These are phyloP conservation scores for Amylocarpus encephaloides DNA, from an alignment of 2,329 filamentous ascomycete genomes.

Conservation along the genomic window DNA sequence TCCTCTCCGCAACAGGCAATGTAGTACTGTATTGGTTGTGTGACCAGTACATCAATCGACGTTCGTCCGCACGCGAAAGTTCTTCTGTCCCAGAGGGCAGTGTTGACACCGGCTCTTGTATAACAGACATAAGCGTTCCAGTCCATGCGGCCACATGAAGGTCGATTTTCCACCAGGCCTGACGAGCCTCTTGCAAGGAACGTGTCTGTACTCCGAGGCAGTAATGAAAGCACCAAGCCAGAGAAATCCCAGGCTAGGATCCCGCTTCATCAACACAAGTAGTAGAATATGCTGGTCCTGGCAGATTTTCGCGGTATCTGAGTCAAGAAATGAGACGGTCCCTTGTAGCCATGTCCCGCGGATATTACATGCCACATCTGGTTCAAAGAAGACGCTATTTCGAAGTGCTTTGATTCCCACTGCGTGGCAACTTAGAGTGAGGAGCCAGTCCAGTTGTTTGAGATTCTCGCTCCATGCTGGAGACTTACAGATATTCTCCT, in stretches of 20 bases:
- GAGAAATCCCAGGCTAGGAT: constrained; percentile 18
- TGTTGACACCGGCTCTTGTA: constrained; percentile 20
- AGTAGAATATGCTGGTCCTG: constrained; percentile 14
- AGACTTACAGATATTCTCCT: no score
- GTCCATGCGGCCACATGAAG: constrained; percentile 22
- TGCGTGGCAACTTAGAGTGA: constrained; percentile 22
- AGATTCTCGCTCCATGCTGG: constrained; percentile 1
- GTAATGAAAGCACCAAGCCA: constrained; percentile 23
- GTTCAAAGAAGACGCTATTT: constrained; percentile 21
- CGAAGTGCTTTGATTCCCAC: constrained; percentile 20
- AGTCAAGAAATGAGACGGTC: constrained; percentile 20
- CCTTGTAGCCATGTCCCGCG: constrained; percentile 21
- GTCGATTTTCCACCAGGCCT: constrained; percentile 18
- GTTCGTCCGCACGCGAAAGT: constrained; percentile 21
- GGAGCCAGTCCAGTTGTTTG: constrained; percentile 3
- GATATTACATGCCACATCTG: constrained; percentile 19
- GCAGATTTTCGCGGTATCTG: constrained; percentile 14
- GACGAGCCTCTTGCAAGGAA: constrained; percentile 17
- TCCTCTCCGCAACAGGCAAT: constrained; percentile 28
- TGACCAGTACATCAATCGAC: constrained; percentile 20
- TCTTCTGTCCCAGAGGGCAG: constrained; percentile 8
- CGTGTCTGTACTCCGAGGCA: constrained; percentile 14
- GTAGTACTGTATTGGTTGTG: constrained; percentile 15
- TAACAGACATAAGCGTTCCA: constrained; percentile 23
- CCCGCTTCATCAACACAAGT: constrained; percentile 18